Percentiles rank a stretch among this genome's conserved stretches.
Conservation (phyloP, 2,329 filamentous ascomycete genomes). For the Emergomyces pasteurianus region DNA sequence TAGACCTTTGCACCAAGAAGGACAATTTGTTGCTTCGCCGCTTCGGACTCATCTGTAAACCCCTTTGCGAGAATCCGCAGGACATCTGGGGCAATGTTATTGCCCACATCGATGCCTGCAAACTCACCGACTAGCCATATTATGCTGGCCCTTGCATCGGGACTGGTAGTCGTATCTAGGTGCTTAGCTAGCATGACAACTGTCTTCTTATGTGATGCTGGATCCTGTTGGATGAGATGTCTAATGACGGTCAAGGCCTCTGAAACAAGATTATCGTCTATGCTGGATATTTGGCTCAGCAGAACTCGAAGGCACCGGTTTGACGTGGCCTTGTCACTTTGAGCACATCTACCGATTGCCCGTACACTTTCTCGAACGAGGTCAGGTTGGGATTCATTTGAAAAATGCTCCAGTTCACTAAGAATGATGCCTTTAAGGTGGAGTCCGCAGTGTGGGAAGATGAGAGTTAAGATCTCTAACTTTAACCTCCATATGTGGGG, state of each 20-base stretch:
- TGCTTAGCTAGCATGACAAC: constrained; percentile 84
- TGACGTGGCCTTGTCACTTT: constrained; percentile 58
- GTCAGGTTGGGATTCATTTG: constrained; percentile 57
- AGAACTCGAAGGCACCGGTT: constrained; percentile 71
- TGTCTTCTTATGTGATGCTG: constrained; percentile 66
- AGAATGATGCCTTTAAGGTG: constrained; percentile 77
- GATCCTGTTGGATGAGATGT: constrained; percentile 87
- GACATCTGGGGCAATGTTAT: constrained; percentile 89
- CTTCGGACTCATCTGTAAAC: constrained; percentile 72
- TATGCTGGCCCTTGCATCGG: constrained; percentile 83
- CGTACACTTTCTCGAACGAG: constrained; percentile 81
- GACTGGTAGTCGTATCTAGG: constrained; percentile 74
- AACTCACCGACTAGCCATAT: constrained; percentile 98
- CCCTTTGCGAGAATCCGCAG: constrained; percentile 75
- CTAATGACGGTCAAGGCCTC: constrained; percentile 91
- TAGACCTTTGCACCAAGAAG: constrained; percentile 95
- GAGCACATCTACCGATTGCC: constrained; percentile 87
- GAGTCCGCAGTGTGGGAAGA: constrained; percentile 70
- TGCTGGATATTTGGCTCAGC: constrained; percentile 73
- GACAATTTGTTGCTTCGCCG: constrained; percentile 82
- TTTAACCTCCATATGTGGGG: constrained; percentile 82
- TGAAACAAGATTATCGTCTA: constrained; percentile 77
- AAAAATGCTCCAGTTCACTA: constrained; percentile 89
- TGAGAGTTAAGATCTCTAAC: constrained; percentile 76
- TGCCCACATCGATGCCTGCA: constrained; percentile 62